phyloP scores from a whole-genome alignment of 192 early-diverging fungal species.

The Coemansia pectinata region DNA sequence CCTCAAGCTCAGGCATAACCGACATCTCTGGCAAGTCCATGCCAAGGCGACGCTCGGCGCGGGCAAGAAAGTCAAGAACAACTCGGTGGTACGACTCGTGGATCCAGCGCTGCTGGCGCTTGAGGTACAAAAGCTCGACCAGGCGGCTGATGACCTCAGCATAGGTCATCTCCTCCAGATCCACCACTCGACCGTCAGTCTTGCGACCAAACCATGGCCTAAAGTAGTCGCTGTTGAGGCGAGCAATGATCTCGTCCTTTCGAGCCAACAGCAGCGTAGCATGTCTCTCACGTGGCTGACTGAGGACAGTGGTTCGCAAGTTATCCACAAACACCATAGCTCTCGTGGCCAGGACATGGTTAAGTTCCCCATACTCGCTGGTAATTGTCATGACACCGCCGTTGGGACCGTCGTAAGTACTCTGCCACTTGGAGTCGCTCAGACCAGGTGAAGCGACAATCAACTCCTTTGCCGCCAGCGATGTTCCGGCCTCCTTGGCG shows the following conservation, averaged over 20 bases:
- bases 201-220: conserved; percentile 97
- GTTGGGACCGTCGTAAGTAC: conserved; percentile 73
- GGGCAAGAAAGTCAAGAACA: conserved; percentile 77
- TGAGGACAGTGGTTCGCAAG: conserved; percentile 78
- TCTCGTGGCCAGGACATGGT: conserved; percentile 88
- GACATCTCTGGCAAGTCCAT: neutral
- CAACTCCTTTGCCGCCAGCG: conserved; percentile 78
- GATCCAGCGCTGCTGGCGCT: conserved; percentile 80
- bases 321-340: conserved; percentile 79
- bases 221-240: conserved; percentile 71
- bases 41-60: conserved; percentile 73
- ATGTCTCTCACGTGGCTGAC: conserved; percentile 81
- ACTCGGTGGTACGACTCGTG: conserved; percentile 69
- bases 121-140: conserved; percentile 82
- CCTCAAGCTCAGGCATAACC: neutral
- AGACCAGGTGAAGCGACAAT: conserved; percentile 86
- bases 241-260: conserved; percentile 83
- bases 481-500: conserved; percentile 83
- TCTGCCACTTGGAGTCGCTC: conserved; percentile 77
- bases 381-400: conserved; percentile 85
- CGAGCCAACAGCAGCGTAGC: conserved; percentile 63
- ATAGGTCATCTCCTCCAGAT: conserved; percentile 94
- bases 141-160: conserved; percentile 80
- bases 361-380: conserved; percentile 92
- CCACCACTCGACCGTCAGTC: conserved; percentile 69